Percentiles rank a stretch among this genome's conserved stretches.
Conservation (phyloP, 2,329 filamentous ascomycete genomes). For the Dactylellina leptospora region DNA sequence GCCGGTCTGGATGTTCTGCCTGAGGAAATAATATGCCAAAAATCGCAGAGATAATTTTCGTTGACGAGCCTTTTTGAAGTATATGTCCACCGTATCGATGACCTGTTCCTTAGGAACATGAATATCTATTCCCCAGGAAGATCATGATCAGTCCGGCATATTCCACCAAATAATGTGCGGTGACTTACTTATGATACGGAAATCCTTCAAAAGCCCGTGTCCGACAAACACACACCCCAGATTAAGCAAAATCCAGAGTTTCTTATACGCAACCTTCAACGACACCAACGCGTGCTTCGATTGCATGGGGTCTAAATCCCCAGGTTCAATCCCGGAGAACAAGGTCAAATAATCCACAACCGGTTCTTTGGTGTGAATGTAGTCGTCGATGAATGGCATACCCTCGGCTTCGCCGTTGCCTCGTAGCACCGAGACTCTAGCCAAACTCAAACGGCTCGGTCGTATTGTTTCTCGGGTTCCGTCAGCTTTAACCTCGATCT, state of each 20-base stretch:
- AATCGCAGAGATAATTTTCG: constrained; percentile 92
- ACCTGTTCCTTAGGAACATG: constrained; percentile 89
- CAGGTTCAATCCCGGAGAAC: constrained; percentile 87
- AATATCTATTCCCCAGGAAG: constrained; percentile 71
- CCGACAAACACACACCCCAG: constrained; percentile 93
- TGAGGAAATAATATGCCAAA: constrained; percentile 87
- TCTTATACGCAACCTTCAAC: constrained; percentile 94
- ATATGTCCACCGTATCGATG: constrained; percentile 92
- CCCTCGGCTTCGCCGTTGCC: constrained; percentile 81
- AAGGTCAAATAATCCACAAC: constrained; percentile 95
- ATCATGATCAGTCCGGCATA: neutral
- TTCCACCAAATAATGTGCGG: neutral
- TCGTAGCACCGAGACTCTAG: constrained; percentile 89
- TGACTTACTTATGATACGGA: constrained; percentile 79
- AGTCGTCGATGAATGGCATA: constrained; percentile 93
- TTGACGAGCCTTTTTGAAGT: constrained; percentile 78
- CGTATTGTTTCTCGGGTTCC: constrained; percentile 90
- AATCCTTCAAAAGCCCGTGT: constrained; percentile 92
- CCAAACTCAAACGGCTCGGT: constrained; percentile 87
- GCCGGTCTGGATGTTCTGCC: constrained; percentile 91
- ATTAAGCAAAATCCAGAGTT: constrained; percentile 95
- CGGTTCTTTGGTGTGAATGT: constrained; percentile 87
- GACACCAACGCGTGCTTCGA: constrained; percentile 83
- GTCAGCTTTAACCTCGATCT: constrained; percentile 95
- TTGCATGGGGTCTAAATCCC: constrained; percentile 81